A percentile compares a stretch with the other conserved stretches of the same genome.
These are phyloP conservation scores for Daldinia loculata DNA, from an alignment of 495 filamentous ascomycete species.

Conservation along the genomic window DNA sequence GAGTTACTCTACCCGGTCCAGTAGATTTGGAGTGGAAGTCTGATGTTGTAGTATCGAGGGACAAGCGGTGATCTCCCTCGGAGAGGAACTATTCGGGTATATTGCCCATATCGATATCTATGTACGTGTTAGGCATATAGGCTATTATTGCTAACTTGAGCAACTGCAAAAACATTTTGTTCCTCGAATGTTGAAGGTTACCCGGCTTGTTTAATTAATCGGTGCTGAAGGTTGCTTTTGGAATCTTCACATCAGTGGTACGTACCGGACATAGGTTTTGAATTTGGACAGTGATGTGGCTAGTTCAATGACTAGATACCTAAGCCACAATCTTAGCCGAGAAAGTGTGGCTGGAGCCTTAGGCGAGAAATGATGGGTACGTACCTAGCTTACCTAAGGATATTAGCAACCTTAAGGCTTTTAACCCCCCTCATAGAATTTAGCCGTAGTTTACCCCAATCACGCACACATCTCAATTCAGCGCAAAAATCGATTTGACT, in stretches of 20 bases:
- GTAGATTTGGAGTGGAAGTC: not conserved
- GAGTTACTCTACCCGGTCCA: not conserved
- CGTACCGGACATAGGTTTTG: not conserved
- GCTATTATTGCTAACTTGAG: not conserved
- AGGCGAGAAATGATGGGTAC: not conserved
- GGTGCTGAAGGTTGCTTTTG: not conserved
- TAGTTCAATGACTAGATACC: not conserved
- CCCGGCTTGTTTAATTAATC: too few relatives aligned
- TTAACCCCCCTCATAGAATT: conserved; percentile 12
- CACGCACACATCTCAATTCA: conserved; percentile 44
- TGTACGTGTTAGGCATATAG: not conserved
- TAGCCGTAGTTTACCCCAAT: conserved; percentile 39
- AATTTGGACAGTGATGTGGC: not conserved
- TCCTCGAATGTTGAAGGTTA: not conserved
- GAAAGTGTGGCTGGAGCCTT: not conserved
- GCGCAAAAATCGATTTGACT: conserved; percentile 30
- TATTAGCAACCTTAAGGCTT: too few relatives aligned
- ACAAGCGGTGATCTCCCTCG: not conserved
- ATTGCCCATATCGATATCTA: not conserved
- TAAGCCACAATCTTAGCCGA: not conserved
- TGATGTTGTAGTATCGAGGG: not conserved
- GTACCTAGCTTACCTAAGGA: conserved; percentile 1
- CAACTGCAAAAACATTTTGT: not conserved
- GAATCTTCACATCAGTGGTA: not conserved
- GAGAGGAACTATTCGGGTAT: not conserved